Base-by-base conservation (phyloP, 1,139 yeast species). In the Candida glucosophila region DNA sequence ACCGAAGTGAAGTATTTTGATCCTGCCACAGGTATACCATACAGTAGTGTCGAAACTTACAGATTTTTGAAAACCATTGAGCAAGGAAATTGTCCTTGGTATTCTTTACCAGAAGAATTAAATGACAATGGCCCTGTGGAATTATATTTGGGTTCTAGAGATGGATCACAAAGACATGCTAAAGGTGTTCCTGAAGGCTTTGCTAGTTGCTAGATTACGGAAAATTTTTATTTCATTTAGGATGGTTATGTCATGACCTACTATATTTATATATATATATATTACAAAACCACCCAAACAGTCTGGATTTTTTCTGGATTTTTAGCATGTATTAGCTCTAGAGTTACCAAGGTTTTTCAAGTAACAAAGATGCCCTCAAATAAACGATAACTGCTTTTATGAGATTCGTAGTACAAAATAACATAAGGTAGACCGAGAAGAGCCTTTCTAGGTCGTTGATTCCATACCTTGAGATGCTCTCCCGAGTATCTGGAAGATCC, bases 161-260 rank as follows among this genome's bases (percentile, higher is more conserved):
- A 66, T 20, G 65, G 68, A 8, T 58, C 56, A 22, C 37, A 40
- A 8, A 58, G 70, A 23, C 88, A 77, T 37, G 95, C 95, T 1
- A 68, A 69, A 34, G 96, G 95, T 4, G 95, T 86, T 4, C 97
- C 97, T 0, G 79, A 77, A 27, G 93, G 93, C 3, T 85, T 85
- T 52, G 67, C 49, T 26, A 42, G 36, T 19, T 43, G 29, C 21
- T 13, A 8, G 10, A 7, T 19, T 8, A 8, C 18, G 8, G 9
- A 16, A 16, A 8, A 16, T n/a, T n/a, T n/a, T n/a, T n/a, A n/a
- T n/a, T n/a, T n/a, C n/a, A n/a, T n/a, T n/a, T n/a, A n/a, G n/a
- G n/a, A n/a, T n/a, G n/a, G n/a, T n/a, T n/a, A n/a, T n/a, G n/a
- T n/a, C n/a, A 10, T 10, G 38, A n/a, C 14, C 16, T 12, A 16